Base-by-base conservation (phyloP, 139 green algal species). In the Coelastrella sp. region DNA sequence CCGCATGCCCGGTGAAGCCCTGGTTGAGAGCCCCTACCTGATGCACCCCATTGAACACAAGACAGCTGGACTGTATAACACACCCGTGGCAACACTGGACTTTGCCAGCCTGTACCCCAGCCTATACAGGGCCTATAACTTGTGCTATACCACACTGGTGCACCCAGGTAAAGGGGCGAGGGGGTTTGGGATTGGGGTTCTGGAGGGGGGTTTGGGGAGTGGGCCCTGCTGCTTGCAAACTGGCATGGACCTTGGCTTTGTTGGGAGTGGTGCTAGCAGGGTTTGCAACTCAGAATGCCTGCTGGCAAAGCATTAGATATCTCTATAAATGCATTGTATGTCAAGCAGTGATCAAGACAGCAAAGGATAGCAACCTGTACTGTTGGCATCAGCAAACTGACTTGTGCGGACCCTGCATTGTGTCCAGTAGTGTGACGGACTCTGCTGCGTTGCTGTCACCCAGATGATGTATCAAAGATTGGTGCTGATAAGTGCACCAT, bases 131-230 rank as follows among this genome's bases (percentile, higher is more conserved):
- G 95, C 95, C 0, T 81, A 98, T 92, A 98, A 98, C 92, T 92
- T 98, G 74, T 98, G 96, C 89, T 98, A 97, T 94, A 95, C 92
- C 23, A 98, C 95, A 5, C 94, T 98, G 90, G 74, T 98, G 76
- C 93, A 96, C 80, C 89, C 88, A 13, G 86, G 86, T 90, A 57
- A 22, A 66, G 64, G 60, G 13, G n/a, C 68, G 32, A 5, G n/a
- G 3, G 64, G 22, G 2, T 20, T n/a, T 6, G 61, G 14, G 60
- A 64, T 11, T 3, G 59, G 64, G 65, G 61, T 23, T n/a, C 7
- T 61, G 60, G 16, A 64, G 20, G 61, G 64, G 6, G 64, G 65
- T n/a, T n/a, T n/a, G n/a, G n/a, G n/a, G n/a, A n/a, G n/a, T n/a
- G n/a, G n/a, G n/a, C n/a, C n/a, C n/a, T n/a, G n/a, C n/a, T n/a